Percentiles rank a stretch among this genome's conserved stretches.
These are phyloP conservation scores for Solanum pinnatisectum DNA, from an alignment of 257 asterid species.

Conservation along the genomic window DNA sequence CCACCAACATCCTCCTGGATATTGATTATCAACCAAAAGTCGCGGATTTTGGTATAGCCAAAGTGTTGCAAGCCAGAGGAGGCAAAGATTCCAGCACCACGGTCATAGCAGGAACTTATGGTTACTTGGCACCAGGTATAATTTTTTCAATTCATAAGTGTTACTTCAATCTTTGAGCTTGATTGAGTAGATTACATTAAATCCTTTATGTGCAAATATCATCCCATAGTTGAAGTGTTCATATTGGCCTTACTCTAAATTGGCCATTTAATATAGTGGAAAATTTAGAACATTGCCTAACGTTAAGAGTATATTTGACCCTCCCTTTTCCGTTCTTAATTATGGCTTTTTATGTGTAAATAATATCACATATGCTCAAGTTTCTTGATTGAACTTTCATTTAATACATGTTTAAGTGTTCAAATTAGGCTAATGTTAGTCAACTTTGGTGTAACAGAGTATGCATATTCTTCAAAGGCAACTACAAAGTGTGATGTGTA, in stretches of 20 bases:
- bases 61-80: slow-evolving; percentile 69
- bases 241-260: not conserved
- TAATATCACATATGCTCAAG: not conserved
- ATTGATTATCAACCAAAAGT: slow-evolving; percentile 67
- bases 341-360: not conserved
- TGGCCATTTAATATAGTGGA: not conserved
- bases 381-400: not conserved
- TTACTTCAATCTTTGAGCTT: not conserved
- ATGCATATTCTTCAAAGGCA: slow-evolving; percentile 88
- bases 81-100: slow-evolving; percentile 64
- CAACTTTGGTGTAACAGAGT: slow-evolving; percentile 30
- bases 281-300: not conserved
- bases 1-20: slow-evolving; percentile 75
- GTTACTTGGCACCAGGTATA: slow-evolving; percentile 94
- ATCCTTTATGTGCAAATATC: not conserved
- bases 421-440: not conserved
- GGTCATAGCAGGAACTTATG: slow-evolving; percentile 80
- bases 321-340: not conserved
- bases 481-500: slow-evolving; percentile 86
- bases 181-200: not conserved
- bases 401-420: not conserved
- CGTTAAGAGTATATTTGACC: not conserved
- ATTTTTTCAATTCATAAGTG: not conserved
- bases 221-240: not conserved
- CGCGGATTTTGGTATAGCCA: slow-evolving; percentile 92